Conservation (phyloP, 768 basidiomycete species). For the Pleurotus cornucopiae region DNA sequence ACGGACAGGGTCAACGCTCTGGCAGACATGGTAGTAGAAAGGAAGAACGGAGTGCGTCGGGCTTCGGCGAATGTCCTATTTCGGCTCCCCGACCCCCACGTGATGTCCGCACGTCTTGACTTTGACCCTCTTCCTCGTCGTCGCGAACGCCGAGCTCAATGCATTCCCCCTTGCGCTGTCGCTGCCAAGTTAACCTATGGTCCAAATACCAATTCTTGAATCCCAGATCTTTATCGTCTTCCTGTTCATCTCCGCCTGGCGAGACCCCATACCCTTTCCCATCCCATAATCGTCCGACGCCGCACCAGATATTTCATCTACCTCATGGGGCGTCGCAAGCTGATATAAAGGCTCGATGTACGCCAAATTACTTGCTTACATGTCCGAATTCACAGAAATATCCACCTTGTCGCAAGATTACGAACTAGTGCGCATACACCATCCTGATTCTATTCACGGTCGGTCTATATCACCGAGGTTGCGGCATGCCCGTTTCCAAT, state of each 20-base stretch:
- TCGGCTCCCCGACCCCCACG: too few relatives aligned
- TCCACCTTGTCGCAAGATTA: slow-evolving; percentile 45
- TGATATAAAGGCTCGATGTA: slow-evolving; percentile 59
- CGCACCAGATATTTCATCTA: slow-evolving; percentile 63
- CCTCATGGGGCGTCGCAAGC: slow-evolving; percentile 43
- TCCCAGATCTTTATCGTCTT: too few relatives aligned
- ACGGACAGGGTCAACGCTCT: slow-evolving; percentile 29
- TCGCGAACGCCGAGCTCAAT: too few relatives aligned
- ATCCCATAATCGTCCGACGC: slow-evolving; percentile 43
- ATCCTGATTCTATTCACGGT: slow-evolving; percentile 59
- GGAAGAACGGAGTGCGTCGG: too few relatives aligned
- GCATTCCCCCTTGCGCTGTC: too few relatives aligned
- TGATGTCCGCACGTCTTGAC: too few relatives aligned
- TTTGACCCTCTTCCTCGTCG: too few relatives aligned
- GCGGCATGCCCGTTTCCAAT: slow-evolving; percentile 63
- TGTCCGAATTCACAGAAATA: neutral
- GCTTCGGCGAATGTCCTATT: too few relatives aligned
- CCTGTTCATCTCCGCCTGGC: too few relatives aligned
- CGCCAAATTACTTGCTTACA: slow-evolving; percentile 8
- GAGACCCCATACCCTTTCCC: slow-evolving; percentile 43
- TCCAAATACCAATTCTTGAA: too few relatives aligned
- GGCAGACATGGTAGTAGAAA: slow-evolving; percentile 13
- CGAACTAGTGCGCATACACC: slow-evolving; percentile 76
- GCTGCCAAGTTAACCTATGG: too few relatives aligned
- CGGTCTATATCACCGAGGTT: slow-evolving; percentile 36